Conservation (phyloP, 1,284 basidiomycete species). For the Leucoagaricus sp. region DNA sequence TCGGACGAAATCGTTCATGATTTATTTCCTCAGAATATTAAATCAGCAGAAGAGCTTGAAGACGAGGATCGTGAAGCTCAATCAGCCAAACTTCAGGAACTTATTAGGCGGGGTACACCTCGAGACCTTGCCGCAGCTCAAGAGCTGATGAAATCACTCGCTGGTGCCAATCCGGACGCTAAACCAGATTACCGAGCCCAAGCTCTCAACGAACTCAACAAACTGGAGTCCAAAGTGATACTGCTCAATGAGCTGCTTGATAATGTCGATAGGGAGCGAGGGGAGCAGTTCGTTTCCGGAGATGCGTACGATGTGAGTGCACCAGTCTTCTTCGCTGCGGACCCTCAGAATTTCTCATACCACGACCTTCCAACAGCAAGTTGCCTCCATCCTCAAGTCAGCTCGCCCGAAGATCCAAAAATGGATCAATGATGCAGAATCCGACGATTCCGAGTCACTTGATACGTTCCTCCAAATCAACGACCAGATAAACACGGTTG, state of each 20-base stretch:
- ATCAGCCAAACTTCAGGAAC: constrained; percentile 96
- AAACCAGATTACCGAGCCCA: constrained; percentile 93
- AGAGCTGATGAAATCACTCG: constrained; percentile 95
- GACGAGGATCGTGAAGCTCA: constrained; percentile 95
- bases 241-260: constrained; percentile 96
- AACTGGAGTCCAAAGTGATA: constrained; percentile 93
- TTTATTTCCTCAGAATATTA: constrained; percentile 65
- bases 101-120: constrained; percentile 95
- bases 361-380: too few species aligned
- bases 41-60: constrained; percentile 95
- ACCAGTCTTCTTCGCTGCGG: not conserved
- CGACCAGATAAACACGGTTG: constrained; percentile 94
- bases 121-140: constrained; percentile 95
- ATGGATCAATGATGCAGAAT: constrained; percentile 95
- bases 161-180: constrained; percentile 93
- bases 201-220: constrained; percentile 88
- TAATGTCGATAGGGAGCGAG: constrained; percentile 74
- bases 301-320: constrained; percentile 88
- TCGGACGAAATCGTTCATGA: not conserved
- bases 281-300: constrained; percentile 80
- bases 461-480: constrained; percentile 96
- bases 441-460: constrained; percentile 82
- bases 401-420: constrained; percentile 96
- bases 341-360: too few species aligned
- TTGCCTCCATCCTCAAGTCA: constrained; percentile 78